Evolutionary conservation across 2,329 filamentous ascomycete genomes (phyloP).

Genomic region (Aspergillus neoniger): DNA sequence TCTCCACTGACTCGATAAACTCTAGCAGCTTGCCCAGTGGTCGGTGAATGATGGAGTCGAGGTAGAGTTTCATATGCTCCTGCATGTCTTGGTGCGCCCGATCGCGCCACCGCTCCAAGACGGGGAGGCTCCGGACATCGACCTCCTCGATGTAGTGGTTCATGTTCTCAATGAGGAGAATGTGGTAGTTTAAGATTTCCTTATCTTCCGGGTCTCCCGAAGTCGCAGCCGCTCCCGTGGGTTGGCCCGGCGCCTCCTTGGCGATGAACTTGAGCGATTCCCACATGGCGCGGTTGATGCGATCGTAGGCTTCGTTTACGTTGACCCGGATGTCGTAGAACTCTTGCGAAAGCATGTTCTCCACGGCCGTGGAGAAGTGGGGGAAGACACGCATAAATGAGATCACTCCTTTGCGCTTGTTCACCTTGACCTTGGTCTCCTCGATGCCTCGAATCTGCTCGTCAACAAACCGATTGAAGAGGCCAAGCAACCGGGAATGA

Average conservation of each 20-base stretch:
- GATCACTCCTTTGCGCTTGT: constrained; percentile 96
- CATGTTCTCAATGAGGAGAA: constrained; percentile 97
- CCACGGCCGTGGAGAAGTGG: constrained; percentile 76
- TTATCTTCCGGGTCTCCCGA: constrained; percentile 81
- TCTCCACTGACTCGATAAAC: constrained; percentile 86
- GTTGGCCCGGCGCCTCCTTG: constrained; percentile 63
- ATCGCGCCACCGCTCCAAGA: constrained; percentile 80
- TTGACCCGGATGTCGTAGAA: constrained; percentile 70
- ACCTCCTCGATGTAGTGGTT: constrained; percentile 95
- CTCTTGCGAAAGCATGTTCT: constrained; percentile 72
- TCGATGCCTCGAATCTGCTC: constrained; percentile 95
- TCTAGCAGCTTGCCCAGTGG: constrained; percentile 89
- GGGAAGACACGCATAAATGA: constrained; percentile 94
- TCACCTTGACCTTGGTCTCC: constrained; percentile 98
- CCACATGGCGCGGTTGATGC: constrained; percentile 93
- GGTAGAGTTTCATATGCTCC: constrained; percentile 85
- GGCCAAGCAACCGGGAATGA: constrained; percentile 69
- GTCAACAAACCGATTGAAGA: constrained; percentile 87
- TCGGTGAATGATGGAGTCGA: constrained; percentile 82
- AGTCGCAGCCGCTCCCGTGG: constrained; percentile 51
- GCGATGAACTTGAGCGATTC: constrained; percentile 95
- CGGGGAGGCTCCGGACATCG: constrained; percentile 69
- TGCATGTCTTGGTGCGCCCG: constrained; percentile 75
- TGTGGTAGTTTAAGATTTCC: constrained; percentile 95
- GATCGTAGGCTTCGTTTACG: constrained; percentile 83